phyloP scores from a whole-genome alignment of 441 rosid genomes.

The Eugenia klotzschiana region DNA sequence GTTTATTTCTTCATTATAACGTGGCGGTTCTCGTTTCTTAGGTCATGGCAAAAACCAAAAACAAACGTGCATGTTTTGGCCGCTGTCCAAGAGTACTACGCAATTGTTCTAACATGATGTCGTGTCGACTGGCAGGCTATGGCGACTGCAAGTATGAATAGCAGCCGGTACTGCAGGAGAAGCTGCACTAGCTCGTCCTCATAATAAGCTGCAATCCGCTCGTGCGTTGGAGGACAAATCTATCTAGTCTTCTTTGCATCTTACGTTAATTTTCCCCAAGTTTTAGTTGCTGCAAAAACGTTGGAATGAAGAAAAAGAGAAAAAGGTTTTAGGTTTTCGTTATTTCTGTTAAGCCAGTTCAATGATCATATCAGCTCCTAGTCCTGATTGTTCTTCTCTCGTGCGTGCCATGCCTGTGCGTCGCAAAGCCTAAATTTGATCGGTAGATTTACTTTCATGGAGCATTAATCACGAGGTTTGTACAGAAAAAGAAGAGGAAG shows the following conservation, averaged over 20 bases:
- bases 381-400: neutral
- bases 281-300: neutral
- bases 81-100: neutral
- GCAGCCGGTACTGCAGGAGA: neutral
- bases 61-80: neutral
- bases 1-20: neutral
- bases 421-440: neutral
- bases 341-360: neutral
- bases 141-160: slow-evolving; percentile 14
- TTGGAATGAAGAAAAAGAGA: neutral
- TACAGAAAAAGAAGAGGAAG: neutral
- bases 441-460: neutral
- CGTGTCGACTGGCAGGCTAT: slow-evolving; percentile 16
- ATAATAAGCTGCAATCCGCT: neutral
- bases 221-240: neutral
- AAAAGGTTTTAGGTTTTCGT: neutral
- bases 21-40: neutral
- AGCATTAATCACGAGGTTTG: neutral
- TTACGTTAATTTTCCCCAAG: neutral
- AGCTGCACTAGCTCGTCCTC: neutral
- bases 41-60: neutral
- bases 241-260: neutral
- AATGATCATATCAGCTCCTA: neutral
- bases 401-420: neutral
- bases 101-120: neutral